phyloP scores from a whole-genome alignment of 345 rosid genomes.

The Abelmoschus esculentus region DNA sequence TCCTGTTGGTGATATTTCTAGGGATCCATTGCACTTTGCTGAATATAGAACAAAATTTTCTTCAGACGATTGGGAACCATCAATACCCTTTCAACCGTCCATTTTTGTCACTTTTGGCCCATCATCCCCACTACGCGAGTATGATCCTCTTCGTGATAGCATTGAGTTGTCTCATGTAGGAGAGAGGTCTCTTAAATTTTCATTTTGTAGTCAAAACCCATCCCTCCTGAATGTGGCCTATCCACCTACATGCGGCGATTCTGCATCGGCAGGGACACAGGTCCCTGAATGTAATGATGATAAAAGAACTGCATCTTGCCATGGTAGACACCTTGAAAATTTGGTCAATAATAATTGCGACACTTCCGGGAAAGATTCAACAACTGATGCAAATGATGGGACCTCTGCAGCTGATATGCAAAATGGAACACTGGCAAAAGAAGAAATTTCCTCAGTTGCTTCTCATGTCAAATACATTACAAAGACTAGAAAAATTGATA shows the following conservation, averaged over 20 bases:
- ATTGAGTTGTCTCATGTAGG: constrained; percentile 33
- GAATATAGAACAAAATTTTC: constrained; percentile 32
- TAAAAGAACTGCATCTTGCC: constrained; percentile 35
- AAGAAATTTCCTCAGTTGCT: constrained; percentile 40
- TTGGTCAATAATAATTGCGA: constrained; percentile 25
- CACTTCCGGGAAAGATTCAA: constrained; percentile 28
- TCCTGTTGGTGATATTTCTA: constrained; percentile 13
- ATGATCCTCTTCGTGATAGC: constrained; percentile 60
- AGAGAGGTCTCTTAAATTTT: constrained; percentile 27
- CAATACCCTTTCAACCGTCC: constrained; percentile 74
- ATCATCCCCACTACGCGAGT: constrained; percentile 47
- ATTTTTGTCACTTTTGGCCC: constrained; percentile 36
- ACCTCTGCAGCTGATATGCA: constrained; percentile 43
- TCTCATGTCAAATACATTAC: constrained; percentile 29
- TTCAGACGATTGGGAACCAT: constrained; percentile 80
- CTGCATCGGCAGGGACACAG: constrained; percentile 17
- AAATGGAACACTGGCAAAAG: constrained; percentile 27
- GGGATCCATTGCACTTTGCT: constrained; percentile 18
- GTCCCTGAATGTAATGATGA: constrained; percentile 35
- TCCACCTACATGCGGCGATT: constrained; percentile 30
- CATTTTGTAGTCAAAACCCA: constrained; percentile 30
- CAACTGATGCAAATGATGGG: constrained; percentile 35
- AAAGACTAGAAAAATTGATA: constrained; percentile 24
- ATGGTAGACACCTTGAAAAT: constrained; percentile 27
- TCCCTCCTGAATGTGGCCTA: constrained; percentile 22